These are phyloP conservation scores for Piromyces finnis DNA, from an alignment of 192 early-diverging fungal species.

Conservation along the genomic window DNA sequence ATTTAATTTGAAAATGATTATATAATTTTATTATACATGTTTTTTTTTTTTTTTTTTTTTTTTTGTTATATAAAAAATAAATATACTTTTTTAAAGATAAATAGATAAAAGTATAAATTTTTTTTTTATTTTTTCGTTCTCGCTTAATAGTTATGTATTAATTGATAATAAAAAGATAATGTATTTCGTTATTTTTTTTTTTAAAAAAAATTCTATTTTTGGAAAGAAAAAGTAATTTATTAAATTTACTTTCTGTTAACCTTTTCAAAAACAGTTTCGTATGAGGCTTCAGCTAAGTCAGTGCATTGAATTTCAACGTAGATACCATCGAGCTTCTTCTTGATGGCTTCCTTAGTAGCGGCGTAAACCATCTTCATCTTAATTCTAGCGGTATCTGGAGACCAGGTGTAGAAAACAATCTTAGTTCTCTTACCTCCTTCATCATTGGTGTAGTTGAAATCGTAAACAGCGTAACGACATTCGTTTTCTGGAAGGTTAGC, in stretches of 20 bases:
- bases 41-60: too few species aligned
- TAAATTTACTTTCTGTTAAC: conserved; percentile 4
- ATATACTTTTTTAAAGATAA: not conserved
- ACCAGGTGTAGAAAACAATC: conserved; percentile 71
- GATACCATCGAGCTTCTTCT: conserved; percentile 52
- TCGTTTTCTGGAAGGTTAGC: conserved; percentile 29
- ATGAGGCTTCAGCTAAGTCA: conserved; percentile 41
- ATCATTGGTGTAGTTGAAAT: conserved; percentile 55
- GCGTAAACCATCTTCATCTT: conserved; percentile 84
- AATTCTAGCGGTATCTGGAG: conserved; percentile 58
- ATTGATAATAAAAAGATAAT: not conserved
- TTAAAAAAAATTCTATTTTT: not conserved
- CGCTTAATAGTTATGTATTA: not conserved
- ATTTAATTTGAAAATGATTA: too few species aligned
- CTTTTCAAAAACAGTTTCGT: conserved; percentile 55
- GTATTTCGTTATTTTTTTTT: not conserved
- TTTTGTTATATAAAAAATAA: too few species aligned
- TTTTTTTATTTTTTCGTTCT: not conserved
- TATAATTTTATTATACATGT: too few species aligned
- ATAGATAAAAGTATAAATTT: not conserved
- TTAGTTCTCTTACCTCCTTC: conserved; percentile 60
- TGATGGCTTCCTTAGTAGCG: conserved; percentile 60
- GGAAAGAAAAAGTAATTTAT: not conserved
- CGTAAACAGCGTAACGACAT: conserved; percentile 77
- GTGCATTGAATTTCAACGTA: conserved; percentile 69